Conservation (phyloP, 2,329 filamentous ascomycete genomes). For the Neophaeococcomyces aloes region DNA sequence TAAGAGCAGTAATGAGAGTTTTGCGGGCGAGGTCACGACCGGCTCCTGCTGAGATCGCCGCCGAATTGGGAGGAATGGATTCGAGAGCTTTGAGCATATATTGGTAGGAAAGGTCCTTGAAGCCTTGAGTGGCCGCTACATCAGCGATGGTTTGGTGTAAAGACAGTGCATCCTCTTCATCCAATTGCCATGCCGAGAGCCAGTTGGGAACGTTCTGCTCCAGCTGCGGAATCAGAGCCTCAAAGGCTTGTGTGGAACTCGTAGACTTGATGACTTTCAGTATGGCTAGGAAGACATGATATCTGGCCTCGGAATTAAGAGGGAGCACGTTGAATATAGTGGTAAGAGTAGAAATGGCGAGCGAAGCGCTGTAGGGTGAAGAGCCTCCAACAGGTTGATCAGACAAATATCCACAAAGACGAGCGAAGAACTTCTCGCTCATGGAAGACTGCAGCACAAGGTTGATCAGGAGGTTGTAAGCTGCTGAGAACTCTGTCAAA, state of each 20-base stretch:
- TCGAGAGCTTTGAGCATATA: conserved; percentile 68
- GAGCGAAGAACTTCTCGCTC: conserved; percentile 72
- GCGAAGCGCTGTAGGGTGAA: conserved; percentile 68
- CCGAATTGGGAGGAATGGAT: conserved; percentile 52
- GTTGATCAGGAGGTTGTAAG: conserved; percentile 94
- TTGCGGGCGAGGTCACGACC: conserved; percentile 51
- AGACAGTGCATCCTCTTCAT: conserved; percentile 71
- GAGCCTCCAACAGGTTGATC: conserved; percentile 72
- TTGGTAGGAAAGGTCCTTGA: conserved; percentile 64
- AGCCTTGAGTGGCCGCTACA: conserved; percentile 64
- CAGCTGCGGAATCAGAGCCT: conserved; percentile 72
- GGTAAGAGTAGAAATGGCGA: conserved; percentile 82
- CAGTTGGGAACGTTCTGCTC: conserved; percentile 66
- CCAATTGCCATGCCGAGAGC: conserved; percentile 72
- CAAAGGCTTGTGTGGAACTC: conserved; percentile 63
- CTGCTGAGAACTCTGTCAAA: conserved; percentile 74
- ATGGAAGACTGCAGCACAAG: conserved; percentile 79
- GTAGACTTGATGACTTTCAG: conserved; percentile 68
- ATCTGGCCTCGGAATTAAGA: conserved; percentile 65
- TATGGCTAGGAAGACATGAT: conserved; percentile 82
- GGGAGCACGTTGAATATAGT: conserved; percentile 93
- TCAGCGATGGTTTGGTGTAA: conserved; percentile 76
- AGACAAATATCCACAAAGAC: conserved; percentile 79
- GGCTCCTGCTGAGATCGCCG: conserved; percentile 41
- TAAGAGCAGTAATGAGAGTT: conserved; percentile 57